Percentiles rank a stretch among this genome's conserved stretches.
These are phyloP conservation scores for Penicillium sp. DNA, from an alignment of 2,329 filamentous ascomycete species.

Conservation along the genomic window DNA sequence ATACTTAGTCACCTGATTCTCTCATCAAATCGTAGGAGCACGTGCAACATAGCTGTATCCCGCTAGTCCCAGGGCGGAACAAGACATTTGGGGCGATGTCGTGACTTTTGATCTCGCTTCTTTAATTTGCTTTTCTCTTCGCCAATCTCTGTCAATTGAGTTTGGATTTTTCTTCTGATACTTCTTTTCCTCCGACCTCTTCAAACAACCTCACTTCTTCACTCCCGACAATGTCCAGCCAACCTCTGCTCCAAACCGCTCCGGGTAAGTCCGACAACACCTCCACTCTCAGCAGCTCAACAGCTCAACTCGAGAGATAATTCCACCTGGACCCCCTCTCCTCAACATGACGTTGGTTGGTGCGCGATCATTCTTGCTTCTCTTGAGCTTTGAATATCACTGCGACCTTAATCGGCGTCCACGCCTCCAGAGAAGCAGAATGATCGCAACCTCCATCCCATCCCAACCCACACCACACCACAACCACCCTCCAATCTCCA, in stretches of 20 bases:
- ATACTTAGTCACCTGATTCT: conserved; percentile 9
- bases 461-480: not conserved
- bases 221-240: conserved; percentile 73
- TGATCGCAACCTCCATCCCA: not conserved
- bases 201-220: conserved; percentile 9
- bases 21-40: conserved; percentile 19
- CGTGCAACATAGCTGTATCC: conserved; percentile 19
- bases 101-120: conserved; percentile 4
- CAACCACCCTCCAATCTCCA: not conserved
- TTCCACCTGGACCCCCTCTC: not conserved
- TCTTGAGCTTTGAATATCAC: no score
- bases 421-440: not conserved
- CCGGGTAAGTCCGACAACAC: conserved; percentile 62
- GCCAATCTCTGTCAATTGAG: not conserved
- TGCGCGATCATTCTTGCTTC: not conserved
- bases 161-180: not conserved
- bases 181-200: not conserved
- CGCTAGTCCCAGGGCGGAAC: conserved; percentile 15
- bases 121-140: not conserved
- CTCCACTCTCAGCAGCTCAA: not conserved
- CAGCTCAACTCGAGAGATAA: not conserved
- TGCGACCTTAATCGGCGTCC: no score
- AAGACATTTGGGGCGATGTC: conserved; percentile 1
- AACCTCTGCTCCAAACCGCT: conserved; percentile 91
- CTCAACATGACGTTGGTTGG: not conserved